Base-by-base conservation (phyloP, 257 asterid genomes). In the Primulina huaijiensis region DNA sequence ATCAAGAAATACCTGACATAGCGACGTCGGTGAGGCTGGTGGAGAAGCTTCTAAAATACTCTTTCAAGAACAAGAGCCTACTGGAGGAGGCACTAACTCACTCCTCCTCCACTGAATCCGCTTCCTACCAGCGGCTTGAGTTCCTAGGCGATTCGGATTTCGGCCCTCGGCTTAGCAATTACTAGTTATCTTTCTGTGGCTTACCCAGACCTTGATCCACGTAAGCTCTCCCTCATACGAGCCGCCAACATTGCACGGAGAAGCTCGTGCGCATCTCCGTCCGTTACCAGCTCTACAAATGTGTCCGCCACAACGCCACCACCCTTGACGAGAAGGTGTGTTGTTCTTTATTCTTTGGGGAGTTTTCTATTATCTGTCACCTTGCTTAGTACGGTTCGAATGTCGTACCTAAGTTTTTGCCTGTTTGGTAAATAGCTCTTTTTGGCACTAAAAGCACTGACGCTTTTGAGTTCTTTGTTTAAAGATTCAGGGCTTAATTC, bases 81-180 rank as follows among this genome's bases (percentile, higher is more conserved):
- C 83, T 93, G 0, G 92, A 87, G 65, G 95, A 86, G 7, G 94
- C 97, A 8, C 64, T 93, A 16, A 89, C 96, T 5, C 99, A 89
- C 74, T 67, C 97, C 17, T 93, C 99, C 3, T 89, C 66, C 83
- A 53, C 78, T 11, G 82, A 55, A 1, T 81, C 95, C 0, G 60
- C 83, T 12, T 90, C 94, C 17, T 93, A 93, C 68, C 85, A 93
- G 67, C 88, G 99, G 29, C 96, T 93, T 16, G 97, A 90, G 78
- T 86, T 89, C 70, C 68, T 93, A n/a, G 97, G 99, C 11, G 96
- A 89, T 61, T 86, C n/a, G n/a, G n/a, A n/a, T n/a, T n/a, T n/a
- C 88, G 7, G 96, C 84, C 17, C 64, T 93, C 0, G 92, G 89
- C 3, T 70, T 83, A 35, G 96, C 89, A 6, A 6, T 93, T 11